Evolutionary conservation across 495 filamentous ascomycete species (phyloP), one percentile per base, ranked within the genome.

Genomic region (Penicillium coffeae): DNA sequence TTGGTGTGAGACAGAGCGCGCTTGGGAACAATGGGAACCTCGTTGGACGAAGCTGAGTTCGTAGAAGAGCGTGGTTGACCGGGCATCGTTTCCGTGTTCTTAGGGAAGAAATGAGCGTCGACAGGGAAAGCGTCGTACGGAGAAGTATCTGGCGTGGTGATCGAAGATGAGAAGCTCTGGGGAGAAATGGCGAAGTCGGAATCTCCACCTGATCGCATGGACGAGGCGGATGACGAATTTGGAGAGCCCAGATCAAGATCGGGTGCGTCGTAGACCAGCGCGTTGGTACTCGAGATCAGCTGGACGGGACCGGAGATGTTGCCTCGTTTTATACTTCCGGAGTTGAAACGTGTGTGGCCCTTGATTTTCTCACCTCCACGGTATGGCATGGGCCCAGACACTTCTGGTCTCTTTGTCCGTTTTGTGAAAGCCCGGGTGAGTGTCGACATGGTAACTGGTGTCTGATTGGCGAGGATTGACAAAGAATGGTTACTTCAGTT

Each of bases 241-340:
- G 74, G 74, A 45, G 75, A 79, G 55, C 72, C 77, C 16, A 33
- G n/a, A 16, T 14, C 25, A 54, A 89, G 77, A 62, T 90, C 85
- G 20, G 93, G 94, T 9, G 93, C 90, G 59, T 91, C 90, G 76
- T 93, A 95, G 14, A 88, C 87, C 14, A 96, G 84, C 83, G 91
- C 89, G 65, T 97, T 98, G 48, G 94, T 97, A 3, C 94, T 95
- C 15, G 92, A 95, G 21, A 96, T 69, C 37, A 98, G 75, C 64
- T 88, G 84, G 38, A 96, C 76, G 2, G 93, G 93, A 9, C 77
- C 80, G 15, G 93, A 98, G 60, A 98, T 98, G 71, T 93, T 75
- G 55, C 66, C 69, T 32, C 76, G 75, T 42, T 75, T 74, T 57
- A 79, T 75, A 13, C 65, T 67, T 33, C 71, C 75, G 16, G 75